Percentiles rank a stretch among this genome's conserved stretches.
phyloP scores from a whole-genome alignment of 108 stramenopile species.

The Fragilariopsis cylindrus region DNA sequence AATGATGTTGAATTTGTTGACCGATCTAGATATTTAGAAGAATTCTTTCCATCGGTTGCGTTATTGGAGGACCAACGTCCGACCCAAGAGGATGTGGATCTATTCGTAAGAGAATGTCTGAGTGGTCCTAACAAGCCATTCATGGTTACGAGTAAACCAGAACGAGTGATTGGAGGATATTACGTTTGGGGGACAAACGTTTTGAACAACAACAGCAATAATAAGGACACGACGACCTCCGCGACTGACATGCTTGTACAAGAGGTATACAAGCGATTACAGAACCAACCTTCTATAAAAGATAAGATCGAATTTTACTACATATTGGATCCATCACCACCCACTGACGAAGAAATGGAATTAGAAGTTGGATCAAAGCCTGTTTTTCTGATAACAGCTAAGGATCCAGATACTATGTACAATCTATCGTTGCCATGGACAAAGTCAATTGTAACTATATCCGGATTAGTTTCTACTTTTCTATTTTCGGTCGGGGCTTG shows the following conservation, averaged over 20 bases:
- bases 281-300: constrained; percentile 33
- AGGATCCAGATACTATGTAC: constrained; percentile 48
- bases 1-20: constrained; percentile 65
- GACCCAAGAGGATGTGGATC: constrained; percentile 47
- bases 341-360: constrained; percentile 62
- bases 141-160: constrained; percentile 65
- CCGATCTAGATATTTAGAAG: constrained; percentile 52
- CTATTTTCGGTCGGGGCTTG: constrained; percentile 59
- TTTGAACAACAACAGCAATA: constrained; percentile 17
- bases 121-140: constrained; percentile 40
- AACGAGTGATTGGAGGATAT: constrained; percentile 67
- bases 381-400: constrained; percentile 51
- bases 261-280: constrained; percentile 33
- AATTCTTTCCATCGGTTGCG: constrained; percentile 54
- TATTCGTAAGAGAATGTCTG: constrained; percentile 47
- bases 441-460: constrained; percentile 47
- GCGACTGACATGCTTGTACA: constrained; percentile 46
- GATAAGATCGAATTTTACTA: constrained; percentile 61
- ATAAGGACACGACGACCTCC: constrained; percentile 33
- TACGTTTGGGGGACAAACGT: constrained; percentile 58
- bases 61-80: constrained; percentile 44
- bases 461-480: constrained; percentile 42
- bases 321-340: constrained; percentile 65
- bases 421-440: constrained; percentile 23
- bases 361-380: constrained; percentile 47